These are phyloP conservation scores for Cercis canadensis DNA, from an alignment of 306 rosid genomes.

Conservation along the genomic window DNA sequence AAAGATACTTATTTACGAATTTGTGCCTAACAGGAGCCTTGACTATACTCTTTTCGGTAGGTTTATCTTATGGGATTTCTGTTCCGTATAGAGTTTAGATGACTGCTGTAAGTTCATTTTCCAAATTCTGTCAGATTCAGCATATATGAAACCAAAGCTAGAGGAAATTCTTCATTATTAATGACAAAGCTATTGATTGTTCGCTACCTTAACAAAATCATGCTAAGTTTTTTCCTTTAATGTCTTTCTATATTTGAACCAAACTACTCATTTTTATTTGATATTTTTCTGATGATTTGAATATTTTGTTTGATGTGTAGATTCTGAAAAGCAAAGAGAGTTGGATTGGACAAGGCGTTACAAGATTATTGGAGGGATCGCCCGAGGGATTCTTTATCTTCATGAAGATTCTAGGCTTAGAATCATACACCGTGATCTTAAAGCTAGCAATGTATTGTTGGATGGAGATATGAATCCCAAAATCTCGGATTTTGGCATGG, in stretches of 20 bases:
- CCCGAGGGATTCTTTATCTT: conserved; percentile 42
- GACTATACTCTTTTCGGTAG: conserved; percentile 1
- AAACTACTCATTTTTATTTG: conserved; percentile 16
- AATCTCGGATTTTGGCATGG: conserved; percentile 46
- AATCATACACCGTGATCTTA: conserved; percentile 51
- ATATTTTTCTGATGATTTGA: no score
- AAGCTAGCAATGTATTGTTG: conserved; percentile 43
- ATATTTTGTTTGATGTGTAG: no score
- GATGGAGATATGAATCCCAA: conserved; percentile 44
- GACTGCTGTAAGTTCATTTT: no score
- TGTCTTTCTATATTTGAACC: no score
- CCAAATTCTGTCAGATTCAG: background rate
- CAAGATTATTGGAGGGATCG: conserved; percentile 42
- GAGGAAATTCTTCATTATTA: no score
- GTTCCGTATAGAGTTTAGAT: no score
- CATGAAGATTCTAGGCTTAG: conserved; percentile 50
- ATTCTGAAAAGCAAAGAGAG: background rate
- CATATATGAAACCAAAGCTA: background rate
- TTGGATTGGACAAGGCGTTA: conserved; percentile 39
- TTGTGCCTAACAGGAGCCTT: conserved; percentile 30
- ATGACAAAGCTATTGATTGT: no score
- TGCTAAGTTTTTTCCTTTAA: no score
- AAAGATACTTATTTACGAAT: conserved; percentile 36
- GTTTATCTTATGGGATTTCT: background rate
- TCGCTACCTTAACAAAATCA: conserved; percentile 8